Conservation (phyloP, 768 basidiomycete genomes). For the Boletus patriciae region DNA sequence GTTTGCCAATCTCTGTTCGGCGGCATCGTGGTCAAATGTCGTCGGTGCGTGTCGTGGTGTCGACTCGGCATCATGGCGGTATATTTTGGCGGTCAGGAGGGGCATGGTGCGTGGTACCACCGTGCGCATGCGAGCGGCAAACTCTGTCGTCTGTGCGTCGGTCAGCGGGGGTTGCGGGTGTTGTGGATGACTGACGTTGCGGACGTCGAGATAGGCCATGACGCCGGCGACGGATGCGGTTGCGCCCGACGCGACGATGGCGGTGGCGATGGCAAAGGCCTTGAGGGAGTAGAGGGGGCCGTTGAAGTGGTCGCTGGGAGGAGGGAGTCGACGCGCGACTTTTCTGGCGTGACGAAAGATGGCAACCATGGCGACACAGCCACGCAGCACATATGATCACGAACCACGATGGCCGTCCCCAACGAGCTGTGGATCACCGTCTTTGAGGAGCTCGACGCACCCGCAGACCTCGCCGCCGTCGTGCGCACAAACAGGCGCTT, state of each 20-base stretch:
- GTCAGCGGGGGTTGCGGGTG: background rate
- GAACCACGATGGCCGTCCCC: conserved; percentile 28
- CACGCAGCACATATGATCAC: background rate
- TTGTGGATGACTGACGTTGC: conserved; percentile 41
- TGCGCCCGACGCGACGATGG: conserved; percentile 52
- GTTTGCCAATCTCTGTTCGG: no score
- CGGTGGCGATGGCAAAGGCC: conserved; percentile 65
- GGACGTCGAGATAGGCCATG: conserved; percentile 51
- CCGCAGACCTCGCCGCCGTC: conserved; percentile 33
- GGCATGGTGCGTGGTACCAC: conserved; percentile 48
- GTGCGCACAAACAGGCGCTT: conserved; percentile 34
- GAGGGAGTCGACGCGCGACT: no score
- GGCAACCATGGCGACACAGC: background rate
- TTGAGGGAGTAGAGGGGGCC: conserved; percentile 56
- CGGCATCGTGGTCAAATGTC: no score
- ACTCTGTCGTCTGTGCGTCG: conserved; percentile 50
- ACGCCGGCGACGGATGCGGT: conserved; percentile 46
- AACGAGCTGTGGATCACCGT: conserved; percentile 41
- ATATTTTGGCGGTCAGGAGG: conserved; percentile 49
- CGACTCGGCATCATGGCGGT: conserved; percentile 38
- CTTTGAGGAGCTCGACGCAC: conserved; percentile 35
- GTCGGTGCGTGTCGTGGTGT: no score
- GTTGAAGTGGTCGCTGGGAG: conserved; percentile 40
- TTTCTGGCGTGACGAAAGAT: background rate
- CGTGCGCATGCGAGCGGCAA: conserved; percentile 55